A percentile compares a stretch with the other conserved stretches of the same genome.
phyloP scores from a whole-genome alignment of 106 monocot species.

The Dendrobium catenatum region DNA sequence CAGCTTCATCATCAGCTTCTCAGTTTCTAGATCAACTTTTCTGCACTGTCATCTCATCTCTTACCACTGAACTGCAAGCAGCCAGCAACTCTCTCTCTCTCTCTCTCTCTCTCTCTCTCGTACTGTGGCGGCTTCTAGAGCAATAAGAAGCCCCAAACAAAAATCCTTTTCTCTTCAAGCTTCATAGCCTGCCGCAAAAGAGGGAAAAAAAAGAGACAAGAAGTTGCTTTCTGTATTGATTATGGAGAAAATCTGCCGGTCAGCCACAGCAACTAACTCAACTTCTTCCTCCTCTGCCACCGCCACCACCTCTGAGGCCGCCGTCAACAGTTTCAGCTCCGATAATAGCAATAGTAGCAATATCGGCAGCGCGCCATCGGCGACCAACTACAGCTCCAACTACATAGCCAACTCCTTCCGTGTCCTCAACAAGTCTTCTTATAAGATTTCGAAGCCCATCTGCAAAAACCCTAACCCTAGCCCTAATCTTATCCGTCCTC shows the following conservation, averaged over 20 bases:
- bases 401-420: constrained; percentile 22
- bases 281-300: constrained; percentile 8
- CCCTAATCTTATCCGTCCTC: not conserved
- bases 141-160: not conserved
- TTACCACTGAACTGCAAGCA: not conserved
- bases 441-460: constrained; percentile 69
- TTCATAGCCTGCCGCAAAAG: not conserved
- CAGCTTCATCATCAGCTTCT: too few species aligned
- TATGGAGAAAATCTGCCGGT: constrained; percentile 26
- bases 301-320: not conserved
- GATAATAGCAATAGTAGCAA: not conserved
- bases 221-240: not conserved
- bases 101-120: not conserved
- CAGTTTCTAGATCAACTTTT: not conserved
- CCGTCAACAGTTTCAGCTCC: constrained; percentile 5
- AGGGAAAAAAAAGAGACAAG: not conserved
- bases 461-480: constrained; percentile 12
- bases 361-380: not conserved
- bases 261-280: not conserved
- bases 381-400: not conserved
- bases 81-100: not conserved
- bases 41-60: not conserved
- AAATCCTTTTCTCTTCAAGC: not conserved
- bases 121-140: constrained; percentile 1
- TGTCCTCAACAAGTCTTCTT: constrained; percentile 53